Conservation (phyloP, 768 basidiomycete species). For the Holtermanniella nyarrowii region DNA sequence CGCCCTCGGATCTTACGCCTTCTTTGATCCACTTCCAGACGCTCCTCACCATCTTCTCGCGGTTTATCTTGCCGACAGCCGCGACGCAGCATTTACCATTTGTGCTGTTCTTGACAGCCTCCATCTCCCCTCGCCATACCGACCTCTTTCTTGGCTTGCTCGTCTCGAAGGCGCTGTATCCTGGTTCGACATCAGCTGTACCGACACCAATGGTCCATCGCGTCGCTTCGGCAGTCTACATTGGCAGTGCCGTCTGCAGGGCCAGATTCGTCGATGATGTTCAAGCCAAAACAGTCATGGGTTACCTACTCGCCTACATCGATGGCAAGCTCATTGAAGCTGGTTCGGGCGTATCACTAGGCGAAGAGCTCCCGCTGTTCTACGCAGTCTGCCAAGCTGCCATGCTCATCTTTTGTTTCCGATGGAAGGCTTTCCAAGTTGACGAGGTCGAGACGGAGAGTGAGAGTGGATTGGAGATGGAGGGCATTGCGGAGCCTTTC, state of each 20-base stretch:
- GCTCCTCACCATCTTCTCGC: slow-evolving; percentile 85
- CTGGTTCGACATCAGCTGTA: slow-evolving; percentile 44
- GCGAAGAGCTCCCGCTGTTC: slow-evolving; percentile 55
- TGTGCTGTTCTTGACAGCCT: slow-evolving; percentile 88
- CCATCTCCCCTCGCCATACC: slow-evolving; percentile 74
- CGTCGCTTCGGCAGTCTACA: slow-evolving; percentile 85
- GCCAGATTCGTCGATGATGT: slow-evolving; percentile 73
- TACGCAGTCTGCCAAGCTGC: slow-evolving; percentile 86
- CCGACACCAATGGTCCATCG: slow-evolving; percentile 53
- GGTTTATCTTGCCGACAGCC: slow-evolving; percentile 86
- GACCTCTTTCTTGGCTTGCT: slow-evolving; percentile 92
- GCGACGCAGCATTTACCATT: slow-evolving; percentile 97
- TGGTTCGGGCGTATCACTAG: slow-evolving; percentile 42
- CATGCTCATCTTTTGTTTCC: slow-evolving; percentile 94
- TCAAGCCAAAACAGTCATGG: slow-evolving; percentile 60
- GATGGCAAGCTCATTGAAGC: slow-evolving; percentile 64
- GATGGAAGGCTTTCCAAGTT: slow-evolving; percentile 73
- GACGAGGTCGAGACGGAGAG: slow-evolving; percentile 42
- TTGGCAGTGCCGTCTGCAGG: slow-evolving; percentile 81
- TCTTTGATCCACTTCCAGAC: slow-evolving; percentile 64
- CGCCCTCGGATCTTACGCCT: slow-evolving; percentile 13
- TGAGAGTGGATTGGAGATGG: slow-evolving; percentile 9
- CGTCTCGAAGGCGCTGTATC: slow-evolving; percentile 77
- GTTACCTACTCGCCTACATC: slow-evolving; percentile 78
- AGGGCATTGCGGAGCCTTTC: slow-evolving; percentile 6